Evolutionary conservation across 2,329 filamentous ascomycete genomes (phyloP), one percentile per base, ranked within the genome.

Genomic region (Hypoxylon sp.): DNA sequence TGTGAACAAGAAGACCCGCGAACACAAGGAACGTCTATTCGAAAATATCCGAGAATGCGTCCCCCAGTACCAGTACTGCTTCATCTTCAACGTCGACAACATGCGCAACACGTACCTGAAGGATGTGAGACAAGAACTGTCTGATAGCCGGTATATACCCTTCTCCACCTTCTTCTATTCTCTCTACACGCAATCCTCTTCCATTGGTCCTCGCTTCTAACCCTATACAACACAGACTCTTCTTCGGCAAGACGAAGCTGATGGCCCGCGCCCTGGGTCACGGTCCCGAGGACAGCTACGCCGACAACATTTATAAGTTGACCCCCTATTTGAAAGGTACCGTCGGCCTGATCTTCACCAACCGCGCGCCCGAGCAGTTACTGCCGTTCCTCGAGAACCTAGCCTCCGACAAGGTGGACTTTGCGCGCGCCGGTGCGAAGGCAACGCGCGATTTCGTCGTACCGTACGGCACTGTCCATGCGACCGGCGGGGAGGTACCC

Each of bases 171-270:
- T 3, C 5, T n/a, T 8, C n/a, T 71, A 84, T 10, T 28, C 32
- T 50, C n/a, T 20, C 46, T 28, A 41, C 56, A 13, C 20, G 56
- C 24, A 5, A 17, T 59, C 46, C 32, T 17, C 20, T 24, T 51
- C 56, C 51, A 49, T 41, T 39, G 49, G 37, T 62, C 34, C 39
- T 60, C 32, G 53, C 56, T 54, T 20, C 49, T 44, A 62, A 37
- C 37, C 59, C 37, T 51, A 24, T 5, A 15, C 34, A 15, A 44
- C 20, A 37, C 73, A 95, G 94, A 72, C 84, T 99, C 77, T 98
- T 98, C 88, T 98, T 97, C 80, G 95, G 94, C 81, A 99, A 98
- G 84, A 98, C 94, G 63, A 98, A 98, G 82, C 94, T 99, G 79
- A 98, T 98, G 93, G 89, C 92, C 73, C 94, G 95, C 81, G 94